Evolutionary conservation across 441 rosid genomes (phyloP), one percentile per base, ranked within the genome.

Genomic region (Croton setiger): DNA sequence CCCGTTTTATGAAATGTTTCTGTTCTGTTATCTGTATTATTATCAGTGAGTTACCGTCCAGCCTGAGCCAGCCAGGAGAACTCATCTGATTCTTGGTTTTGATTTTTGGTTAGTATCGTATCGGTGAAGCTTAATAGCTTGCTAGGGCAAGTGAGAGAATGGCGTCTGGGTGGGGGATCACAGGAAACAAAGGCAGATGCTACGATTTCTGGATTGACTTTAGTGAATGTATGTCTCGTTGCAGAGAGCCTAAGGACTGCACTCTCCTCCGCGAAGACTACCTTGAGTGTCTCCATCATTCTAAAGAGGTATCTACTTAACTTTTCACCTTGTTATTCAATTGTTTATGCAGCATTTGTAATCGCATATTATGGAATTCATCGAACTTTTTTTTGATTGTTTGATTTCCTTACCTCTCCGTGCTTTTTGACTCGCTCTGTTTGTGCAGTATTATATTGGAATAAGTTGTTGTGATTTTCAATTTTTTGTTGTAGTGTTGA

Each of bases 141-240:
- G 49, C n/a, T 60, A 15, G 44, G 47, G 63, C 37, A 66, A 20
- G 64, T 4, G 37, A 73, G 71, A 67, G n/a, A 56, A 76, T 94
- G 99, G 99, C 98, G 65, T 94, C 98, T 7, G 98, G 99, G 31
- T 94, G 99, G 99, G 98, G 99, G 64, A 92, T 94, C 81, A 87
- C 80, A 5, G 98, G 99, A 5, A 92, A 87, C 88, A 94, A 94
- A 72, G 99, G 98, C 33, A 83, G 99, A 62, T 94, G 99, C 79
- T 94, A 94, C 78, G 98, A 94, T 87, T 94, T 94, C 85, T 92
- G 97, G 99, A 65, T 85, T 68, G 99, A 94, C 77, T 94, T 94
- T 82, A 94, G 99, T 75, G 99, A 92, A 76, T 94, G 99, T 69
- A 94, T 94, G 98, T 90, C 96, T 54, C 82, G 78, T 35, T 94